phyloP scores from a whole-genome alignment of 1,139 yeast genomes.

The Groenewaldozyma auringiensis region DNA sequence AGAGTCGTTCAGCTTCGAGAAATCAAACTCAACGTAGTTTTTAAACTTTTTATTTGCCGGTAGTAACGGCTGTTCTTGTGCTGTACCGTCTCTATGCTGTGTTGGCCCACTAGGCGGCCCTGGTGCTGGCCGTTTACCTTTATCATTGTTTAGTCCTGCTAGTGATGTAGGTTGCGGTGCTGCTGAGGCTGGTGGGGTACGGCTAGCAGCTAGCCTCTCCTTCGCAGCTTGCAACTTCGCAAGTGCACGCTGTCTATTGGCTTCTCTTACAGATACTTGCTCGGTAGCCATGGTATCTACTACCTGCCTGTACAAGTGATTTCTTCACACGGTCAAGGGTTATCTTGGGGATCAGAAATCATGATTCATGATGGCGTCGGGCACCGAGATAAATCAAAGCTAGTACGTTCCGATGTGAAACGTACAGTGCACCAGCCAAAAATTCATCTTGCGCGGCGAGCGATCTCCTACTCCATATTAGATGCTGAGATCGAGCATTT shows the following conservation, averaged over 20 bases:
- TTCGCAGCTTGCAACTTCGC: conserved; percentile 48
- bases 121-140: conserved; percentile 8
- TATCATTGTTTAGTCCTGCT: conserved; percentile 3
- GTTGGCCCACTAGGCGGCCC: conserved; percentile 5
- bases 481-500: no score
- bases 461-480: no score
- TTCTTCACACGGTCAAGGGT: no score
- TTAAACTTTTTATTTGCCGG: conserved; percentile 29
- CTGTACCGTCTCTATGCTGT: conserved; percentile 17
- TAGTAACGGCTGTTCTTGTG: conserved; percentile 15
- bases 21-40: conserved; percentile 83
- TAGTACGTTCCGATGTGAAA: no score
- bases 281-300: neutral
- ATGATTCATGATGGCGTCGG: no score
- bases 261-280: conserved; percentile 36
- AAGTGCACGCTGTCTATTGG: conserved; percentile 51
- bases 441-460: no score
- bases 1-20: conserved; percentile 80
- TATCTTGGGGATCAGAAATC: no score
- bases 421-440: no score
- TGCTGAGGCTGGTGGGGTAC: conserved; percentile 6
- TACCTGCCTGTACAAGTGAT: neutral
- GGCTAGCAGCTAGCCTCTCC: conserved; percentile 20
- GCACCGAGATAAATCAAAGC: no score
- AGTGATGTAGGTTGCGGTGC: conserved; percentile 4